Conservation (phyloP, 129 eudicot species). For the Flaveria robusta region DNA sequence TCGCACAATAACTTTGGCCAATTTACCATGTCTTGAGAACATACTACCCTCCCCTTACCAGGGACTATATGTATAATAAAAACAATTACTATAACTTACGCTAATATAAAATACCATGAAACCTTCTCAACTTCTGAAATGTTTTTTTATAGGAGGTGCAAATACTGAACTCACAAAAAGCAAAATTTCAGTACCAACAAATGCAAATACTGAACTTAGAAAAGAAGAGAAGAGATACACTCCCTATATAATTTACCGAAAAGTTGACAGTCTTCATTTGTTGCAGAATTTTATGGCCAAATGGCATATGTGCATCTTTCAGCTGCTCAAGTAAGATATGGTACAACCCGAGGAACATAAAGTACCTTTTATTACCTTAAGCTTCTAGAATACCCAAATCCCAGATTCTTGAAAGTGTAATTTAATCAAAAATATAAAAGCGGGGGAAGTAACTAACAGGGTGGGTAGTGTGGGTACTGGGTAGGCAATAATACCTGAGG, state of each 20-base stretch:
- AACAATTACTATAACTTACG: constrained; percentile 31
- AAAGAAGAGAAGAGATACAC: constrained; percentile 60
- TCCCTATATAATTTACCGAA: constrained; percentile 69
- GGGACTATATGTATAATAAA: constrained; percentile 44
- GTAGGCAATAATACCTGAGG: constrained; percentile 58
- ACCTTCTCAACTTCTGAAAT: constrained; percentile 64
- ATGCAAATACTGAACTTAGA: constrained; percentile 46
- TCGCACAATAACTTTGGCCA: constrained; percentile 60
- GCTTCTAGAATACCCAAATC: constrained; percentile 48
- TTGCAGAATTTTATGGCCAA: constrained; percentile 50
- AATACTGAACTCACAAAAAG: constrained; percentile 48
- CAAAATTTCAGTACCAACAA: constrained; percentile 61
- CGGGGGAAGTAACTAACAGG: constrained; percentile 34
- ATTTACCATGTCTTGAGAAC: constrained; percentile 52
- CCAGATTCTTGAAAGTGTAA: constrained; percentile 33
- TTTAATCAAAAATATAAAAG: constrained; percentile 20
- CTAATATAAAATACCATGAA: constrained; percentile 64
- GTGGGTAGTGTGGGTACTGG: constrained; percentile 19
- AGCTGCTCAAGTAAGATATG: constrained; percentile 53
- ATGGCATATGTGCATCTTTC: constrained; percentile 50
- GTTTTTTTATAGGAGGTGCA: constrained; percentile 54
- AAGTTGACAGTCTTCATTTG: constrained; percentile 60
- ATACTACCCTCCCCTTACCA: constrained; percentile 88
- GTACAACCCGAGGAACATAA: constrained; percentile 37
- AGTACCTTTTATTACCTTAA: constrained; percentile 43